Evolutionary conservation across 805 yeast genomes (phyloP).

Genomic region (Grigorovia transvaalensis): DNA sequence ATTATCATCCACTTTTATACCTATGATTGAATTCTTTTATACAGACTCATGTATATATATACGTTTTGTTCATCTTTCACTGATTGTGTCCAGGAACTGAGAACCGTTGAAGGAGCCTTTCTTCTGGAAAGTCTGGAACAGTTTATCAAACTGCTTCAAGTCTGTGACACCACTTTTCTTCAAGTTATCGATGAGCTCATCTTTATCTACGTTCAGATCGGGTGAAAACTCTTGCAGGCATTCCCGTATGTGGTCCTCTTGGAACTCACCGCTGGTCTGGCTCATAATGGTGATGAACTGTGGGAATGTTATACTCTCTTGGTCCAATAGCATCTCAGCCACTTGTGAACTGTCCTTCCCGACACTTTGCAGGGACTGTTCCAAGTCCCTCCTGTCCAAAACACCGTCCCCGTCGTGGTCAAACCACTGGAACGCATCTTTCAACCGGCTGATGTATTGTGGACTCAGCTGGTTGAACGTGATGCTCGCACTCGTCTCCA

Average conservation of each 20-base stretch:
- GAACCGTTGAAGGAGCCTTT: conserved; percentile 49
- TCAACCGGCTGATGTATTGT: conserved; percentile 53
- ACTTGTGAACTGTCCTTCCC: conserved; percentile 38
- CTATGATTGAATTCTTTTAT: neutral
- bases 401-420: conserved; percentile 75
- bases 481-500: conserved; percentile 24
- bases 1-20: neutral
- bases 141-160: conserved; percentile 36
- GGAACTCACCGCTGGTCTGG: conserved; percentile 39
- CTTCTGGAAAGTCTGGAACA: conserved; percentile 46
- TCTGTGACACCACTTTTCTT: conserved; percentile 33
- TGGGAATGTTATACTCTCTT: conserved; percentile 43
- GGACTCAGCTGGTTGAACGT: conserved; percentile 39
- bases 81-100: conserved; percentile 48
- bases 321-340: conserved; percentile 37
- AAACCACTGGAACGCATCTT: conserved; percentile 67
- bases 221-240: conserved; percentile 35
- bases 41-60: too few relatives aligned
- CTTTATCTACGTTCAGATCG: conserved; percentile 31
- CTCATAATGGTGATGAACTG: conserved; percentile 57
- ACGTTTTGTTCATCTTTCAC: conserved; percentile 11
- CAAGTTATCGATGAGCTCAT: conserved; percentile 36
- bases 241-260: conserved; percentile 40
- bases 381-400: conserved; percentile 47
- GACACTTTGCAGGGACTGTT: conserved; percentile 40